These are phyloP conservation scores for Pseudopediastrum boryanum DNA, from an alignment of 139 green algal genomes.

Conservation along the genomic window DNA sequence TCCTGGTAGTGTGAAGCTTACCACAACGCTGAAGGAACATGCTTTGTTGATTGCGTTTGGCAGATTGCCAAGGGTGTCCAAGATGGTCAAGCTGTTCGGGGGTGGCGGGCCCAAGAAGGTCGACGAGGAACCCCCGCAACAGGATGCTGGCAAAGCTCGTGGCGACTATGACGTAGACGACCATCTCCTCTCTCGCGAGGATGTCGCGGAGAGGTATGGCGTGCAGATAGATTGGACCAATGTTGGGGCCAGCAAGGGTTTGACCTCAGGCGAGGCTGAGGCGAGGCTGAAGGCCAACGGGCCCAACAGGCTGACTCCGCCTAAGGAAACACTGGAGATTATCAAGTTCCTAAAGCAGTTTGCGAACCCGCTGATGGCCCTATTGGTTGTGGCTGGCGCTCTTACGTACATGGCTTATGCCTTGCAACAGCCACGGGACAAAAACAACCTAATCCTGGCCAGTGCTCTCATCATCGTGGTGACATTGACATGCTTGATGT, in stretches of 20 bases:
- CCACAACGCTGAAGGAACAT: too few relatives aligned
- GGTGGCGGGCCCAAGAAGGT: neutral
- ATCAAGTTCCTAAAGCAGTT: slow-evolving; percentile 54
- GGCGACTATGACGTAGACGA: slow-evolving; percentile 28
- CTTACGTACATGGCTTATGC: slow-evolving; percentile 49
- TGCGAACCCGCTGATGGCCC: slow-evolving; percentile 46
- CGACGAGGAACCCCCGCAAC: too few relatives aligned
- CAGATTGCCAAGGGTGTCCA: too few relatives aligned
- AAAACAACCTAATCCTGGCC: slow-evolving; percentile 45
- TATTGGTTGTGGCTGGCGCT: slow-evolving; percentile 44
- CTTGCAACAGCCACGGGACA: slow-evolving; percentile 34
- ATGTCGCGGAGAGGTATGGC: slow-evolving; percentile 35
- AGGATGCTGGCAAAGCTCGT: too few relatives aligned
- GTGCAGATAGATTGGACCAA: slow-evolving; percentile 27
- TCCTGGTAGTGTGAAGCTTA: too few relatives aligned
- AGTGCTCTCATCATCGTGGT: slow-evolving; percentile 43
- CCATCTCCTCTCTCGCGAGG: slow-evolving; percentile 29
- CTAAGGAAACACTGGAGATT: slow-evolving; percentile 43
- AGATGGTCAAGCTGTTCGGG: too few relatives aligned
- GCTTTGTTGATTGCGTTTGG: too few relatives aligned
- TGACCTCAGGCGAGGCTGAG: neutral
- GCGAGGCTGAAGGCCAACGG: slow-evolving; percentile 11
- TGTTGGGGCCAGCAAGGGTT: slow-evolving; percentile 20
- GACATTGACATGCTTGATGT: slow-evolving; percentile 39
- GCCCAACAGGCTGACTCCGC: slow-evolving; percentile 44